Evolutionary conservation across 2,329 filamentous ascomycete species (phyloP).

Genomic region (Trichoderma asperellum): DNA sequence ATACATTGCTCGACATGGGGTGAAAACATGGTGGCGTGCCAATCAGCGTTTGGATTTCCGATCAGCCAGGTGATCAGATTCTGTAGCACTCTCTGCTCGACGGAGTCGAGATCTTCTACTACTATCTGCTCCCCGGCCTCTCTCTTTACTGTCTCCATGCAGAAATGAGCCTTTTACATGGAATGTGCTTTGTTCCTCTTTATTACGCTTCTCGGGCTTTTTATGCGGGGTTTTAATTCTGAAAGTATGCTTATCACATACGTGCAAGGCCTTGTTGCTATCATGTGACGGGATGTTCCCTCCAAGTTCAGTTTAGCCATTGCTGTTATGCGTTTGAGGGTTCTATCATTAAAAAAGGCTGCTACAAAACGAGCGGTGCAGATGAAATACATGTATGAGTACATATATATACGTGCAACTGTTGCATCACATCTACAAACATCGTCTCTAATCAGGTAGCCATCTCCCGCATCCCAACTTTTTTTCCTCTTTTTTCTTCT

Average conservation of each 20-base stretch:
- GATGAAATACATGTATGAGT: neutral
- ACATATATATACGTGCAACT: conserved; percentile 1
- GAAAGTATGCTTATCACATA: neutral
- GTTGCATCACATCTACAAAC: conserved; percentile 7
- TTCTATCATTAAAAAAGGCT: neutral
- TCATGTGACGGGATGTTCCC: neutral
- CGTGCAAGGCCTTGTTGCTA: neutral
- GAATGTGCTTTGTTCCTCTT: no score
- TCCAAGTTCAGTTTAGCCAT: neutral
- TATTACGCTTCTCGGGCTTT: neutral
- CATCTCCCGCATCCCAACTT: neutral
- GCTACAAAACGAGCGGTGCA: neutral
- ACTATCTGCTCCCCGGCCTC: neutral
- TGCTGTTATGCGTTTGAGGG: neutral
- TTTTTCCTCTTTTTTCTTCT: neutral
- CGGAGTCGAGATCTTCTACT: neutral
- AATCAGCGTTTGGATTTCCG: neutral
- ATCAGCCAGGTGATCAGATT: neutral
- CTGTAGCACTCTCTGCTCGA: neutral
- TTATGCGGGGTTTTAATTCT: neutral
- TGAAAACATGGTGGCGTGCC: neutral
- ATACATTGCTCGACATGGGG: neutral
- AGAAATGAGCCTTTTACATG: neutral
- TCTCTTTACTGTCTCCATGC: neutral
- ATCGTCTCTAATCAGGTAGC: neutral